A percentile compares a stretch with the other conserved stretches of the same genome.
These are phyloP conservation scores for Cladosporium sp. DNA, from an alignment of 2,329 filamentous ascomycete genomes.

Conservation along the genomic window DNA sequence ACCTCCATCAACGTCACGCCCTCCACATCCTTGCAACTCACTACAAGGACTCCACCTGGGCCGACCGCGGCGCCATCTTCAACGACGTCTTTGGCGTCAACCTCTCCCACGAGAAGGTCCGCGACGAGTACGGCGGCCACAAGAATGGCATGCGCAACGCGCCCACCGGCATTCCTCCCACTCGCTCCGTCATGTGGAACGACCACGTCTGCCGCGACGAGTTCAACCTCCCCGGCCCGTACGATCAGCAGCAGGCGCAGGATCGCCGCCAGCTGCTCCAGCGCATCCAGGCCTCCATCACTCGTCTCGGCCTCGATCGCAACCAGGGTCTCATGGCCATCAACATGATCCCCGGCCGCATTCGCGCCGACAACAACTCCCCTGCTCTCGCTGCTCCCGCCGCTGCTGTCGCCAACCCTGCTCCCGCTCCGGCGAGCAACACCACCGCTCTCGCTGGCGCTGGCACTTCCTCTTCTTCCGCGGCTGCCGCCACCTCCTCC, in stretches of 20 bases:
- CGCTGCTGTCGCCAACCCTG: background rate
- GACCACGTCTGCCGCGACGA: slow-evolving; percentile 19
- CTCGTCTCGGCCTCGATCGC: background rate
- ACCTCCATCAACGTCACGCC: background rate
- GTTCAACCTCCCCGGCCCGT: background rate
- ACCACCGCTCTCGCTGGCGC: background rate
- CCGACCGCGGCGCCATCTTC: slow-evolving; percentile 8
- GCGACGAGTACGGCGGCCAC: slow-evolving; percentile 19
- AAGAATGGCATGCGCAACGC: background rate
- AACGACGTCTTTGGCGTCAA: background rate
- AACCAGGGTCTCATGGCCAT: background rate
- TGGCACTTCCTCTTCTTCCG: background rate
- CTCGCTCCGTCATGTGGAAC: slow-evolving; percentile 12
- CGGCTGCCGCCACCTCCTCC: background rate
- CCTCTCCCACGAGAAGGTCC: background rate
- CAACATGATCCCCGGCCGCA: background rate
- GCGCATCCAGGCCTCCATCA: slow-evolving; percentile 5
- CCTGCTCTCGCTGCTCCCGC: background rate
- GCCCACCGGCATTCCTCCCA: background rate
- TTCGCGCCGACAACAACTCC: slow-evolving; percentile 1
- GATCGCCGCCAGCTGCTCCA: background rate
- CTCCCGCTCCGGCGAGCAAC: background rate
- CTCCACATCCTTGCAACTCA: slow-evolving; percentile 14
- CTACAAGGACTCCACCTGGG: background rate
- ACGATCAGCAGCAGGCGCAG: background rate